A percentile compares a stretch with the other conserved stretches of the same genome.
phyloP scores from a whole-genome alignment of 2,329 filamentous ascomycete genomes.

The Pyricularia grisea region DNA sequence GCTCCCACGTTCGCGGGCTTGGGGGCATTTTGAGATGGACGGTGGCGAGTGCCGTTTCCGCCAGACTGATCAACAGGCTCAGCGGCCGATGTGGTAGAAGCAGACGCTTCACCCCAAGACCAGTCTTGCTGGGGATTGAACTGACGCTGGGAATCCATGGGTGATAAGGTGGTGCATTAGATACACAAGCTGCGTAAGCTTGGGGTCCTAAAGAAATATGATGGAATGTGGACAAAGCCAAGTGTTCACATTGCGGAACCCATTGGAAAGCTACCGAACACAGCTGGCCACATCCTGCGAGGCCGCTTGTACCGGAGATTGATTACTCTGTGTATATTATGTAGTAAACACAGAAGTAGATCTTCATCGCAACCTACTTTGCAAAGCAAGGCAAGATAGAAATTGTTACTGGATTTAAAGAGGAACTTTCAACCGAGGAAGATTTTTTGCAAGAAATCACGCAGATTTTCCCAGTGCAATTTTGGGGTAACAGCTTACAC shows the following conservation, averaged over 20 bases:
- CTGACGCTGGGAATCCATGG: background rate
- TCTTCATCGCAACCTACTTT: background rate
- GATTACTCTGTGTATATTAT: background rate
- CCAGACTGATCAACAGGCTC: background rate
- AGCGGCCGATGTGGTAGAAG: background rate
- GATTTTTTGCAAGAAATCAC: background rate
- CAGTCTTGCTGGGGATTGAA: conserved; percentile 1
- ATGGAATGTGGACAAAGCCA: background rate
- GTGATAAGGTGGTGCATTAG: background rate
- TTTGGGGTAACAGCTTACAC: background rate
- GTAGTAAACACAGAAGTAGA: background rate
- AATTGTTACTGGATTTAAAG: no score
- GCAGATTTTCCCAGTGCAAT: background rate
- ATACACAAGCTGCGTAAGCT: background rate
- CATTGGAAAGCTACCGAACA: background rate
- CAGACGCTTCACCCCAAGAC: conserved; percentile 1
- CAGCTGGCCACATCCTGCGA: background rate
- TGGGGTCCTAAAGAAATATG: background rate
- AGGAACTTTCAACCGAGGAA: background rate
- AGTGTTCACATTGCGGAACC: background rate
- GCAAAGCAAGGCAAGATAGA: no score
- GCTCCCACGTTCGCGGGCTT: background rate
- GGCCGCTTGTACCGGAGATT: background rate
- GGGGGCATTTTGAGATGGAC: background rate
- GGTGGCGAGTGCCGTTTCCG: background rate